Conservation (phyloP, 345 rosid species). For the Salix suchowensis region DNA sequence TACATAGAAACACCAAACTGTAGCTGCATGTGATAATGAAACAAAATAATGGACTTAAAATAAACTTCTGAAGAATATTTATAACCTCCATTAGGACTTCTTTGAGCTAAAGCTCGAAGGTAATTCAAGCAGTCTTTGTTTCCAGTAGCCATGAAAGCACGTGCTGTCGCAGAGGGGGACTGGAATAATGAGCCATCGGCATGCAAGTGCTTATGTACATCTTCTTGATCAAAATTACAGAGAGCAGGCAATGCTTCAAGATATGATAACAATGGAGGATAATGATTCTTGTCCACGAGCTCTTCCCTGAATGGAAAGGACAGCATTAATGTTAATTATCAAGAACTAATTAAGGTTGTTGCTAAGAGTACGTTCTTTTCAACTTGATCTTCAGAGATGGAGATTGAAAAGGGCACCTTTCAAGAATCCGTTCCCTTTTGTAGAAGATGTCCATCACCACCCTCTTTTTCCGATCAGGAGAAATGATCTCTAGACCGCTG, state of each 20-base stretch:
- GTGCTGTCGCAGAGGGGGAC: constrained; percentile 69
- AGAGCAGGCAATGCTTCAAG: constrained; percentile 40
- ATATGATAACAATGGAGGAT: constrained; percentile 43
- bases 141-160: constrained; percentile 51
- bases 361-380: background rate
- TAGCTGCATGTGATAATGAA: background rate
- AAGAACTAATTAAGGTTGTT: no score
- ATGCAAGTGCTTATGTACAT: constrained; percentile 17
- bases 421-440: constrained; percentile 34
- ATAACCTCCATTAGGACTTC: constrained; percentile 43
- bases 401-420: constrained; percentile 20
- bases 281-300: constrained; percentile 22
- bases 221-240: constrained; percentile 19
- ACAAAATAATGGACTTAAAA: background rate
- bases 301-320: constrained; percentile 30
- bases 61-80: background rate
- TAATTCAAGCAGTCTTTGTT: constrained; percentile 39
- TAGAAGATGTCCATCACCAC: constrained; percentile 19
- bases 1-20: background rate
- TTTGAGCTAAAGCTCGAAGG: constrained; percentile 40
- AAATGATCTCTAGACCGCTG: constrained; percentile 34
- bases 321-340: background rate
- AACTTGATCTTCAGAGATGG: background rate
- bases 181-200: constrained; percentile 53
- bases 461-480: constrained; percentile 8